Conservation (phyloP, 352 stramenopile genomes). For the Phytophthora pisi region DNA sequence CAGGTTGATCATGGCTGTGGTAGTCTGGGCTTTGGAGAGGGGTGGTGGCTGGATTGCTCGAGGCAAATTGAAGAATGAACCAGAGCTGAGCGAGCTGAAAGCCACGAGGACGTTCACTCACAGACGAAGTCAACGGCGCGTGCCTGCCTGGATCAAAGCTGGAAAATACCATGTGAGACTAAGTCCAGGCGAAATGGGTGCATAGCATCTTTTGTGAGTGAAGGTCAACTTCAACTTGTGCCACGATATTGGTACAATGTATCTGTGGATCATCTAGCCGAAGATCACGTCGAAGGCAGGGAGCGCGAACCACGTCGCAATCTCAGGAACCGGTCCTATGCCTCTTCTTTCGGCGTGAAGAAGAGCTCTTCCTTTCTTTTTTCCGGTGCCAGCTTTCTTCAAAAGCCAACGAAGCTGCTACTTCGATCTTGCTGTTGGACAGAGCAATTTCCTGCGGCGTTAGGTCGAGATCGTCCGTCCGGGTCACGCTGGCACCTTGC, state of each 20-base stretch:
- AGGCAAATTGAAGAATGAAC: conserved; percentile 31
- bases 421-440: too few species aligned
- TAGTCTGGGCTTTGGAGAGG: background rate
- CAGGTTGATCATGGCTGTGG: conserved; percentile 60
- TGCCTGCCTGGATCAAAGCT: background rate
- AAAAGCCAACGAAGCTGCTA: too few species aligned
- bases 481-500: too few species aligned
- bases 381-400: too few species aligned
- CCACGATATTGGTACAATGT: background rate
- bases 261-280: too few species aligned
- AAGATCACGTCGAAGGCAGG: too few species aligned
- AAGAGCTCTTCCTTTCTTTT: too few species aligned
- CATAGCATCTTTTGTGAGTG: conserved; percentile 22
- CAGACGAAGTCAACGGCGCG: background rate
- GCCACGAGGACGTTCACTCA: conserved; percentile 24
- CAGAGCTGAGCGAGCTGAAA: background rate
- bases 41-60: background rate
- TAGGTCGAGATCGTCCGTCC: too few species aligned
- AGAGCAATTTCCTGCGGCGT: too few species aligned
- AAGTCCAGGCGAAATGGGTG: background rate
- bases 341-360: too few species aligned
- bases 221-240: conserved; percentile 39
- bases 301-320: too few species aligned
- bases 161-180: conserved; percentile 2
- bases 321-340: too few species aligned